Base-by-base conservation (phyloP, 345 rosid genomes). In the Tarenaya hassleriana region DNA sequence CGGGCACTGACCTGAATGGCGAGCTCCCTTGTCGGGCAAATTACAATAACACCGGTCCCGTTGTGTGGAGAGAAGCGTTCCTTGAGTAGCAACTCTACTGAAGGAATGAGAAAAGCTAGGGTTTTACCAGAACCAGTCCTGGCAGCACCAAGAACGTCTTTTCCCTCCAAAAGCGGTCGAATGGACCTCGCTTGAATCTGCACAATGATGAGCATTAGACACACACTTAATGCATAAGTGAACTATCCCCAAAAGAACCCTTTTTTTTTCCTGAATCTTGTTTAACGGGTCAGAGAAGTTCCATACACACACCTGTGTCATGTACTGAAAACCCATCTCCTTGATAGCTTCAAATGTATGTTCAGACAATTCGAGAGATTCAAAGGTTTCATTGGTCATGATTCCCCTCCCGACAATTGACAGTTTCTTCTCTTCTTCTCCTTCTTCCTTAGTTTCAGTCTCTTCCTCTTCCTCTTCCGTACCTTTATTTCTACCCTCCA, bases 91-190 rank as follows among this genome's bases (percentile, higher is more conserved):
- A 88, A 72, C 73, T 92, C 99, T 2, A 83, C 79, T 20, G 97
- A 97, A 5, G 97, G 99, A 44, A 88, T 70, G 41, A 92, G 76
- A 51, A 92, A 92, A 20, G 97, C 97, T 56, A 92, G 83, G 15
- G 99, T 88, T 69, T 94, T 94, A 54, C 99, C 99, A 52, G 99
- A 85, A 61, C 97, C 99, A 0, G 95, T 94, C 72, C 97, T 81
- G 7, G 99, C 99, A 55, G 97, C 95, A 56, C 94, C 99, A 39
- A 94, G 91, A 52, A 86, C 94, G 80, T 94, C 97, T 72, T 85
- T 82, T 1, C 99, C 95, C n/a, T 61, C 66, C 70, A 83, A 62
- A 52, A 88, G 88, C 0, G 88, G 94, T 11, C 81, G 85, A 53
- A 92, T 71, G 6, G 97, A 74, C 67, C 83, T 73, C 5, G 94